Conservation (phyloP, 257 asterid species). For the Ilex aquifolium region DNA sequence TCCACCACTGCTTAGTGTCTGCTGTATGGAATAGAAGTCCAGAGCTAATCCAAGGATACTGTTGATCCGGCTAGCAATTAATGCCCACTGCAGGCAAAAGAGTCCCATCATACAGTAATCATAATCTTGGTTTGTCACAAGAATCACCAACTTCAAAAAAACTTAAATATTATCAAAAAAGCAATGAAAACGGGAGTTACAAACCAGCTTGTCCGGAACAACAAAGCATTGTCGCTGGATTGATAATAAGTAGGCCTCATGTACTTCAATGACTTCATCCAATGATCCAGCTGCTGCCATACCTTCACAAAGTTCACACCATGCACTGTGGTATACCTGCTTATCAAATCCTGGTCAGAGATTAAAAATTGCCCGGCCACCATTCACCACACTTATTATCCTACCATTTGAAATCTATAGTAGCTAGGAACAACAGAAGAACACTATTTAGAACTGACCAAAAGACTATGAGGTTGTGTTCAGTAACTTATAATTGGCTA, state of each 20-base stretch:
- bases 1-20: constrained; percentile 64
- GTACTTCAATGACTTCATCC: constrained; percentile 94
- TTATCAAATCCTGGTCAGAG: constrained; percentile 17
- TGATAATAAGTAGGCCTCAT: constrained; percentile 77
- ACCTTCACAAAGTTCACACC: constrained; percentile 97
- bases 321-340: constrained; percentile 95
- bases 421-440: not conserved
- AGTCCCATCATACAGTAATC: not conserved
- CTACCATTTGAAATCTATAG: too few relatives aligned
- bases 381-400: too few relatives aligned
- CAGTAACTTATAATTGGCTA: too few relatives aligned
- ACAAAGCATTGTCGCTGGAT: constrained; percentile 91
- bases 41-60: constrained; percentile 82
- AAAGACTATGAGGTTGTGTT: not conserved
- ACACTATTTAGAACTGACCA: constrained; percentile 1
- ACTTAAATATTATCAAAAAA: not conserved
- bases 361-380: not conserved
- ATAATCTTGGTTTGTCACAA: too few relatives aligned
- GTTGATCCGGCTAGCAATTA: constrained; percentile 94
- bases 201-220: constrained; percentile 95
- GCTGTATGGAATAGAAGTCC: constrained; percentile 74
- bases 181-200: constrained; percentile 9
- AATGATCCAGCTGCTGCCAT: constrained; percentile 77
- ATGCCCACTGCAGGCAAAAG: constrained; percentile 57
- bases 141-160: too few relatives aligned